Evolutionary conservation across 169 alveolate species (phyloP).

Genomic region (Theileria orientalis): DNA sequence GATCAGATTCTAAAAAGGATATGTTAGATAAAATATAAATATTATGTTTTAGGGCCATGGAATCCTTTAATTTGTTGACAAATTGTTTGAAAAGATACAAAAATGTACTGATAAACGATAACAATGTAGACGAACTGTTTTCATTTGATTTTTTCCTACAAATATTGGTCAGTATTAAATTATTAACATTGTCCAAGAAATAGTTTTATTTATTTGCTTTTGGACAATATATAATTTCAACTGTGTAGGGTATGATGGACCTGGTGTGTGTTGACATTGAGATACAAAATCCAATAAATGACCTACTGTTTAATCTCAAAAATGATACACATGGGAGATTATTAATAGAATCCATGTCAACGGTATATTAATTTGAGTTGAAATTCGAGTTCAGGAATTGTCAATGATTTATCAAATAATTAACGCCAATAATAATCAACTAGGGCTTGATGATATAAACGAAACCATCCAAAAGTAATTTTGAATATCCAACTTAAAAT

Average conservation of each 20-base stretch:
- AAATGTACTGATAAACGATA: not conserved
- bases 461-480: no score
- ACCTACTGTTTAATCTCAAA: not conserved
- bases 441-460: no score
- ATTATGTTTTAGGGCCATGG: conserved; percentile 31
- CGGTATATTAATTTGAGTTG: not conserved
- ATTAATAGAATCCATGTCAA: not conserved
- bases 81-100: conserved; percentile 4
- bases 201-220: no score
- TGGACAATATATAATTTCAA: not conserved
- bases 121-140: conserved; percentile 7
- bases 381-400: not conserved
- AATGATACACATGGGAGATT: not conserved
- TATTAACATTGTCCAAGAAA: not conserved
- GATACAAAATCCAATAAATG: conserved; percentile 46
- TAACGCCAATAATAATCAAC: not conserved
- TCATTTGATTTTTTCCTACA: conserved; percentile 20
- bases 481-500: no score
- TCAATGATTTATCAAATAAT: not conserved
- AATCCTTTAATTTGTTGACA: conserved; percentile 20
- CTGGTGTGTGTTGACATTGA: conserved; percentile 63
- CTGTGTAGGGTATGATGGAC: conserved; percentile 28
- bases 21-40: conserved; percentile 5
- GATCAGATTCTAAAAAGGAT: not conserved
- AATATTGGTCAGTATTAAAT: conserved; percentile 25